Evolutionary conservation across 1,284 basidiomycete species (phyloP).

Genomic region (Cryptococcus floricola): DNA sequence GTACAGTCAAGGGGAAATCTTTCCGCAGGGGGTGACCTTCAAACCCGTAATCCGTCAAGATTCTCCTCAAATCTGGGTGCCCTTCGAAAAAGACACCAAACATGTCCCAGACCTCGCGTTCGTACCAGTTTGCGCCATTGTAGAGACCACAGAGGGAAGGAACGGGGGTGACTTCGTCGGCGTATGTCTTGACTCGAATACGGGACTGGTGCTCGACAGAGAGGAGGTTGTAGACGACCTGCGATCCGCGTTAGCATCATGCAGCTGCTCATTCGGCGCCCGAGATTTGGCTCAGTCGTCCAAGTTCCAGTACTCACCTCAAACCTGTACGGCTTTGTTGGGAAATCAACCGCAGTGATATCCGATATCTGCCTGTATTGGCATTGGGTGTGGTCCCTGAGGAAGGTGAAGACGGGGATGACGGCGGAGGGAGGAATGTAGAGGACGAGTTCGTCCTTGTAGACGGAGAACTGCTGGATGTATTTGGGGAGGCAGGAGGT

Average conservation of each 20-base stretch:
- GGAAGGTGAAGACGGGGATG: constrained; percentile 82
- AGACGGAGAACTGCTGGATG: constrained; percentile 95
- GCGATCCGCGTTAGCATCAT: neutral
- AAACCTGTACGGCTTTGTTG: constrained; percentile 88
- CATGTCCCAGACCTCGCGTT: constrained; percentile 97
- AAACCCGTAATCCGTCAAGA: constrained; percentile 98
- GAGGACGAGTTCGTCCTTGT: constrained; percentile 93
- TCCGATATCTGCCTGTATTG: constrained; percentile 93
- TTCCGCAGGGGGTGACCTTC: constrained; percentile 97
- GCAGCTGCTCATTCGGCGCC: no score
- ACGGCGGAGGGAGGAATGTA: constrained; percentile 72
- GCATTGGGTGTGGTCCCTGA: constrained; percentile 93
- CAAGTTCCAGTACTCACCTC: constrained; percentile 54
- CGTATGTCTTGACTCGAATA: constrained; percentile 97
- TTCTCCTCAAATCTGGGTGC: constrained; percentile 96
- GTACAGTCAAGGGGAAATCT: constrained; percentile 91
- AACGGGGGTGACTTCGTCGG: constrained; percentile 90
- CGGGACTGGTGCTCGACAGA: constrained; percentile 69
- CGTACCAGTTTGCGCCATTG: constrained; percentile 93
- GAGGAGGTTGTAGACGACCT: constrained; percentile 90
- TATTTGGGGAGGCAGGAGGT: constrained; percentile 87
- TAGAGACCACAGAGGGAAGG: constrained; percentile 78
- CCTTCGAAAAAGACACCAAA: constrained; percentile 95
- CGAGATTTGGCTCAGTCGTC: no score
- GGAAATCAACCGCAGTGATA: constrained; percentile 93